Percentiles rank a stretch among this genome's conserved stretches.
Evolutionary conservation across 768 basidiomycete species (phyloP).

Genomic region (Mrakia gelida): DNA sequence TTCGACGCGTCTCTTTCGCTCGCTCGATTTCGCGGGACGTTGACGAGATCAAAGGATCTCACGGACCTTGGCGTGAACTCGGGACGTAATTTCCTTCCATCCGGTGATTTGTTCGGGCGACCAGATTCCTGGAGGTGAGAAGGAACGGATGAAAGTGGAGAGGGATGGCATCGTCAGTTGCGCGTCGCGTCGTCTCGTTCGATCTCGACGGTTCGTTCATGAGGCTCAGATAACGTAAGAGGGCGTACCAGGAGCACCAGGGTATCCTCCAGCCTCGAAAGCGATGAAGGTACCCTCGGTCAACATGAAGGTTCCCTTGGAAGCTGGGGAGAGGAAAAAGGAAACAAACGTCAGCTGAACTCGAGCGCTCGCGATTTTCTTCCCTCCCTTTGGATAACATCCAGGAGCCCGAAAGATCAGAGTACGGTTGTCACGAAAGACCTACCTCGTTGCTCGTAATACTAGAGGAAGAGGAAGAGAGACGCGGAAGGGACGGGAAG

Average conservation of each 20-base stretch:
- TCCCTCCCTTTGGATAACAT: too few relatives aligned
- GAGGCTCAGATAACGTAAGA: background rate
- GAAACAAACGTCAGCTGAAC: background rate
- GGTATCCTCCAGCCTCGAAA: conserved; percentile 33
- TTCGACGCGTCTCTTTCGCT: too few relatives aligned
- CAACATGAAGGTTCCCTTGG: conserved; percentile 53
- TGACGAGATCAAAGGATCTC: too few relatives aligned
- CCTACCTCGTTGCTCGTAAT: conserved; percentile 30
- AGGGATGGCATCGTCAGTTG: background rate
- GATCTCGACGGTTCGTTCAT: too few relatives aligned
- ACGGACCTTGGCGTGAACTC: conserved; percentile 25
- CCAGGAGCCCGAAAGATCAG: too few relatives aligned
- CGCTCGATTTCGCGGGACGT: too few relatives aligned
- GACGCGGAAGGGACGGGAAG: too few relatives aligned
- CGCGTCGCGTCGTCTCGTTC: background rate
- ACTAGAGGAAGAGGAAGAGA: too few relatives aligned
- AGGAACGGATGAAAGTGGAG: background rate
- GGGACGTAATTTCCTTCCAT: conserved; percentile 26
- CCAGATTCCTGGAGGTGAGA: background rate
- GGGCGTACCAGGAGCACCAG: conserved; percentile 8
- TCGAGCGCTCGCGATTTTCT: background rate
- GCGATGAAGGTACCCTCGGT: conserved; percentile 59
- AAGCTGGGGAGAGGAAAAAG: background rate
- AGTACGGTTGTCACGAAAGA: conserved; percentile 30
- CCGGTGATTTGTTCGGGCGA: conserved; percentile 16